These are phyloP conservation scores for Porodaedalea pini DNA, from an alignment of 1,284 basidiomycete genomes.

Conservation along the genomic window DNA sequence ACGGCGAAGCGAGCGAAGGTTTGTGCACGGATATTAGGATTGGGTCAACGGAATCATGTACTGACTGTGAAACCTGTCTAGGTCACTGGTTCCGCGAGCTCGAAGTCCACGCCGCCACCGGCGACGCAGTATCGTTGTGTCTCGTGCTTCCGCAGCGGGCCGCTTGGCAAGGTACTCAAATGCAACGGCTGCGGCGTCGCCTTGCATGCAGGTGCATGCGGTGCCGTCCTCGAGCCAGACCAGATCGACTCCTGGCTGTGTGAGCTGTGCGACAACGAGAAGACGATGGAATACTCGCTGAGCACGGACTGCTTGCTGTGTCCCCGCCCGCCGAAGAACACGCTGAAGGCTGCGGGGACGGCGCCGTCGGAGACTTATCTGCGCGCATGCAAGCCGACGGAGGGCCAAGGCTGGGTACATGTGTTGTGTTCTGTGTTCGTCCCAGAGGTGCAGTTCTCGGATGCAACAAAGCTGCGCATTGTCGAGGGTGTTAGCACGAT, in stretches of 20 bases:
- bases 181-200: constrained; percentile 77
- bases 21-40: constrained; percentile 14
- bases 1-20: constrained; percentile 69
- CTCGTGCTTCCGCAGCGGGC: constrained; percentile 72
- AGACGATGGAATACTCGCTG: constrained; percentile 70
- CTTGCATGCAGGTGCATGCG: constrained; percentile 74
- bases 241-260: constrained; percentile 74
- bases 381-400: constrained; percentile 88
- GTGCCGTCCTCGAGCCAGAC: constrained; percentile 60
- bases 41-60: not conserved
- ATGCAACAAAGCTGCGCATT: constrained; percentile 64
- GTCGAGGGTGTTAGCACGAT: constrained; percentile 88
- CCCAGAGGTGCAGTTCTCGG: constrained; percentile 78
- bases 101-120: constrained; percentile 56
- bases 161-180: constrained; percentile 70
- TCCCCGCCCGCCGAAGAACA: constrained; percentile 51
- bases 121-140: constrained; percentile 69
- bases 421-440: constrained; percentile 86
- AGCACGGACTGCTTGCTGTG: constrained; percentile 73
- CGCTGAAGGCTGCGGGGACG: constrained; percentile 23
- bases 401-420: constrained; percentile 92
- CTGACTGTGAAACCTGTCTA: constrained; percentile 26
- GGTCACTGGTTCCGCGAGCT: constrained; percentile 46
- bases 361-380: constrained; percentile 65
- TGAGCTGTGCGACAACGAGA: constrained; percentile 81